These are phyloP conservation scores for Symbiodinium pilosum DNA, from an alignment of 73 alveolate genomes.

Conservation along the genomic window DNA sequence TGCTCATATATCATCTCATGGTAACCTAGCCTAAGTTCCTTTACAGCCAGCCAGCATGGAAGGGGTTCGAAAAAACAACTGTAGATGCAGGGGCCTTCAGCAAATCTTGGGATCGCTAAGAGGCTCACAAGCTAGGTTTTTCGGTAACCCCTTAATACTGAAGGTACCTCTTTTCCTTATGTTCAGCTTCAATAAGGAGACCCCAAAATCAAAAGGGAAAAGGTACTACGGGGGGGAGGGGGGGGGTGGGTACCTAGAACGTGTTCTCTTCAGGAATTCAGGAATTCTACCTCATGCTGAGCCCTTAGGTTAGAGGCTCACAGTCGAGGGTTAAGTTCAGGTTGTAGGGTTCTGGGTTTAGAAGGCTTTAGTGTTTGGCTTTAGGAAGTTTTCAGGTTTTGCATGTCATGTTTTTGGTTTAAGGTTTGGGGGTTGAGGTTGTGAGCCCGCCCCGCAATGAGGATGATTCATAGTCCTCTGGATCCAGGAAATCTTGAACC, in stretches of 20 bases:
- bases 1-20: neutral
- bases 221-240: neutral
- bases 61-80: no score
- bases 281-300: neutral
- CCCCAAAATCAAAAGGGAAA: neutral
- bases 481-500: neutral
- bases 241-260: neutral
- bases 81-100: no score
- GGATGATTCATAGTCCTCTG: neutral
- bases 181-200: neutral
- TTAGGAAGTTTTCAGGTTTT: no score
- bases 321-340: neutral
- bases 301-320: neutral
- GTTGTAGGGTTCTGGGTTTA: neutral
- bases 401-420: no score
- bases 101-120: no score
- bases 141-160: no score
- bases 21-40: neutral
- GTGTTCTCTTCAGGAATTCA: neutral
- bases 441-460: neutral
- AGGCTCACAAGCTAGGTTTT: neutral
- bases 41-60: neutral
- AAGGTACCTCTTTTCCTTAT: neutral
- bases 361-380: no score
- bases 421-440: neutral